These are phyloP conservation scores for Sarcodon sp. DNA, from an alignment of 768 basidiomycete species.

Conservation along the genomic window DNA sequence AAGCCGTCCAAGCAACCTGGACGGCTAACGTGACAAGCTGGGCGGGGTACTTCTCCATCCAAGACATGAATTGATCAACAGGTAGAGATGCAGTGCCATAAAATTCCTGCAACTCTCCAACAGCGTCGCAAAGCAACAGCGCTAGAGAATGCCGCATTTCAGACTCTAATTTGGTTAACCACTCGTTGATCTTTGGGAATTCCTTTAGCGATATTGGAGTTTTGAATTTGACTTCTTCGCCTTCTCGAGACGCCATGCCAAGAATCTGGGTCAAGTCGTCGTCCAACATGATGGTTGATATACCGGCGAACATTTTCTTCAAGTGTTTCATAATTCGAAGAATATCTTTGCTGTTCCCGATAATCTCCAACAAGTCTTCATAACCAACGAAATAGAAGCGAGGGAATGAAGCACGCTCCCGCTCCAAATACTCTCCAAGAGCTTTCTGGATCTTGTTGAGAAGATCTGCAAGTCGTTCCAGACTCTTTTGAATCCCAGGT, in stretches of 20 bases:
- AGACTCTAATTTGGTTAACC: constrained; percentile 84
- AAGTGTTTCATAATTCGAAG: constrained; percentile 97
- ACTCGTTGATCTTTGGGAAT: constrained; percentile 97
- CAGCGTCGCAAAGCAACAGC: constrained; percentile 65
- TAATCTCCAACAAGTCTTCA: constrained; percentile 96
- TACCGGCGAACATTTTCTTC: constrained; percentile 99
- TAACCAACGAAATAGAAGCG: constrained; percentile 99
- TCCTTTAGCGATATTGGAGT: constrained; percentile 82
- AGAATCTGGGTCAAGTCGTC: constrained; percentile 81
- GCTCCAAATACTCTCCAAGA: constrained; percentile 94
- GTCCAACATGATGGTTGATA: constrained; percentile 80
- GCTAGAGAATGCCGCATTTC: constrained; percentile 92
- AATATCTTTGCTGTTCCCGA: constrained; percentile 99
- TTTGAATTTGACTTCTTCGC: constrained; percentile 83
- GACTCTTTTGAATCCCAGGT: constrained; percentile 88
- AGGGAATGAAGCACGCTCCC: constrained; percentile 95
- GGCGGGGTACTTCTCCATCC: constrained; percentile 93
- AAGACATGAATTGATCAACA: constrained; percentile 61
- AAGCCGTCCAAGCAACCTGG: constrained; percentile 88
- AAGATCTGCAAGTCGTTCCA: constrained; percentile 92
- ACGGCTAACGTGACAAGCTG: constrained; percentile 93
- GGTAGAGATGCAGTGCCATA: constrained; percentile 58
- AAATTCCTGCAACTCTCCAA: constrained; percentile 68
- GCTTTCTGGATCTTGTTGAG: constrained; percentile 99
- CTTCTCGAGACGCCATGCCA: constrained; percentile 92